Evolutionary conservation across 164 flowering plant species (phyloP).

Genomic region (Houttuynia cordata): DNA sequence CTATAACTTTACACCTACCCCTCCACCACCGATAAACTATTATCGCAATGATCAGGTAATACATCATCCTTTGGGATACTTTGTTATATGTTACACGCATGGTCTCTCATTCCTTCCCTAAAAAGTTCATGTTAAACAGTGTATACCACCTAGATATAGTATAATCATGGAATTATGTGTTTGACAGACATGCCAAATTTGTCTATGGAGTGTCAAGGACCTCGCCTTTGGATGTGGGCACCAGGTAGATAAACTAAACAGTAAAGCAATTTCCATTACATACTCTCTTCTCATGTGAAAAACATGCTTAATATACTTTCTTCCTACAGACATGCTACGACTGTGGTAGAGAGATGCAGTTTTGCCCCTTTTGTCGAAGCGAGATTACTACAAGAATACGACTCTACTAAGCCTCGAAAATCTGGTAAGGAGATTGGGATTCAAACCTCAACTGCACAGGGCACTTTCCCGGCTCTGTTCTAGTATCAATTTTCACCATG

Average conservation of each 20-base stretch:
- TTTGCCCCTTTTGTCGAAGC: constrained; percentile 13
- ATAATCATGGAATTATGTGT: not conserved
- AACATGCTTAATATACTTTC: not conserved
- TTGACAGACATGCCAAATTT: constrained; percentile 66
- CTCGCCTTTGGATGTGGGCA: constrained; percentile 94
- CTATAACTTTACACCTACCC: constrained; percentile 10
- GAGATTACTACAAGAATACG: constrained; percentile 7
- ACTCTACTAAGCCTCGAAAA: constrained; percentile 2
- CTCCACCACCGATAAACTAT: constrained; percentile 9
- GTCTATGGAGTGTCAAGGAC: constrained; percentile 49
- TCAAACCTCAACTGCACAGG: too few species aligned
- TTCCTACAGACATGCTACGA: constrained; percentile 12
- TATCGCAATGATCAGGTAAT: constrained; percentile 10
- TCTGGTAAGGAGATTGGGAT: too few species aligned
- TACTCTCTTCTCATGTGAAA: not conserved
- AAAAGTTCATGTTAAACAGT: too few species aligned
- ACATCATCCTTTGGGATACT: too few species aligned
- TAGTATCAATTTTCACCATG: too few species aligned
- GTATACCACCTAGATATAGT: not conserved
- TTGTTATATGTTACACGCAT: not conserved
- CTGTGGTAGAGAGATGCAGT: constrained; percentile 10
- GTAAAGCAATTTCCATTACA: not conserved
- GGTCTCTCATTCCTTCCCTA: too few species aligned
- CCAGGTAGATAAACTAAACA: constrained; percentile 37
- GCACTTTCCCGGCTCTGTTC: too few species aligned